These are phyloP conservation scores for Panaeolus cyanescens DNA, from an alignment of 768 basidiomycete genomes.

Conservation along the genomic window DNA sequence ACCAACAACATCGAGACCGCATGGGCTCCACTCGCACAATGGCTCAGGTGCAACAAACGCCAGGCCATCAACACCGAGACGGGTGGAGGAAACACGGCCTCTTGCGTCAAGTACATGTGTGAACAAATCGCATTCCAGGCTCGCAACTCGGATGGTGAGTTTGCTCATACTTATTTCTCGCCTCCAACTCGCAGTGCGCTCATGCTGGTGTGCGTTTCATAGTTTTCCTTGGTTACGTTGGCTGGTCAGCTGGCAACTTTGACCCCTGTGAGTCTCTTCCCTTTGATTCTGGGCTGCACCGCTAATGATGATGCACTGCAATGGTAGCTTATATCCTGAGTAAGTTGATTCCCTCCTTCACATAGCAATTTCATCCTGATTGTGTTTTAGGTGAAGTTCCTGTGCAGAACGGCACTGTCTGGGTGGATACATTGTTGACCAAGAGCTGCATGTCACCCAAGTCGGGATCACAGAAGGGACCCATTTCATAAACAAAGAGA, in stretches of 20 bases:
- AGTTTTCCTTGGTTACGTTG: slow-evolving; percentile 56
- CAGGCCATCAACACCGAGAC: slow-evolving; percentile 64
- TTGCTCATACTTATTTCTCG: neutral
- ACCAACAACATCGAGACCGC: slow-evolving; percentile 54
- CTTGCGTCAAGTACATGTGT: slow-evolving; percentile 46
- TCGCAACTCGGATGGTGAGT: slow-evolving; percentile 48
- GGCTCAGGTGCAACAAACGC: slow-evolving; percentile 49
- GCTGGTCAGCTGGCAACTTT: slow-evolving; percentile 66
- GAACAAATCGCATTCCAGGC: slow-evolving; percentile 49
- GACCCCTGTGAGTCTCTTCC: slow-evolving; percentile 19
- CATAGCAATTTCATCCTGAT: neutral
- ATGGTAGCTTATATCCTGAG: slow-evolving; percentile 31
- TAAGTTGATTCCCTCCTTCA: slow-evolving; percentile 6
- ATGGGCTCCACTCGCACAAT: slow-evolving; percentile 48
- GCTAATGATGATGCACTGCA: neutral
- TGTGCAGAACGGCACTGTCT: slow-evolving; percentile 28
- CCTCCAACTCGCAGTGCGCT: neutral
- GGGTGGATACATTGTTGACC: slow-evolving; percentile 46
- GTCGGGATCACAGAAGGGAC: slow-evolving; percentile 27
- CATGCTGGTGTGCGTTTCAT: slow-evolving; percentile 1
- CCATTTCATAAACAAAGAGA: neutral
- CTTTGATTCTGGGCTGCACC: neutral
- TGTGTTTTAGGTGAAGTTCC: slow-evolving; percentile 26
- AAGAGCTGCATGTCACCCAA: slow-evolving; percentile 31
- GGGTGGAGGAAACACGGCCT: slow-evolving; percentile 54